phyloP scores from a whole-genome alignment of 352 stramenopile species.

The Blastocystis hominis region DNA sequence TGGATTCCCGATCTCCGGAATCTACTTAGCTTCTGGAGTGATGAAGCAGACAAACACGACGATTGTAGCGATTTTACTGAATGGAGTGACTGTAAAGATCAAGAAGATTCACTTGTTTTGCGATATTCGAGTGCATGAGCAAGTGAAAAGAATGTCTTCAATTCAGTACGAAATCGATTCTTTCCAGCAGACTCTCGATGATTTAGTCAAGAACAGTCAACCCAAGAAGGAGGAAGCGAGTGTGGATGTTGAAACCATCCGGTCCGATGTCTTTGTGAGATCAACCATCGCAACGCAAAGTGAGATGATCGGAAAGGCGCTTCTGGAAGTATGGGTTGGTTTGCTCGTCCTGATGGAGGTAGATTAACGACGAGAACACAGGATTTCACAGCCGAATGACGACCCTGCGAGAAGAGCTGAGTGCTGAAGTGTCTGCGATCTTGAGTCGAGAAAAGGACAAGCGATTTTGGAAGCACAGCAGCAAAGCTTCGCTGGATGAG shows the following conservation, averaged over 20 bases:
- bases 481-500: neutral
- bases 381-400: neutral
- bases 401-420: neutral
- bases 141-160: neutral
- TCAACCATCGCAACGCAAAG: neutral
- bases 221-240: neutral
- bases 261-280: neutral
- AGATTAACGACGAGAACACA: neutral
- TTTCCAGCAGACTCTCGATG: neutral
- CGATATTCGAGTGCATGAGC: constrained; percentile 8
- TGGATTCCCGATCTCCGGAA: neutral
- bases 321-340: neutral
- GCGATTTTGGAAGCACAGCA: neutral
- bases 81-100: neutral
- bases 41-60: neutral
- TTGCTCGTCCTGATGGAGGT: neutral
- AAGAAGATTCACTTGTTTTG: constrained; percentile 8
- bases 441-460: neutral
- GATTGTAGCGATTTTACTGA: neutral
- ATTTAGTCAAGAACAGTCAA: neutral
- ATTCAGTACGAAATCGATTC: constrained; percentile 13
- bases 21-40: neutral
- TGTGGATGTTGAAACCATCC: neutral
- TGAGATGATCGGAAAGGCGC: constrained; percentile 10
- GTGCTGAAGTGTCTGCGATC: neutral